Percentiles rank a stretch among this genome's conserved stretches.
Evolutionary conservation across 2,329 filamentous ascomycete species (phyloP).

Genomic region (Coniochaeta prunicola): DNA sequence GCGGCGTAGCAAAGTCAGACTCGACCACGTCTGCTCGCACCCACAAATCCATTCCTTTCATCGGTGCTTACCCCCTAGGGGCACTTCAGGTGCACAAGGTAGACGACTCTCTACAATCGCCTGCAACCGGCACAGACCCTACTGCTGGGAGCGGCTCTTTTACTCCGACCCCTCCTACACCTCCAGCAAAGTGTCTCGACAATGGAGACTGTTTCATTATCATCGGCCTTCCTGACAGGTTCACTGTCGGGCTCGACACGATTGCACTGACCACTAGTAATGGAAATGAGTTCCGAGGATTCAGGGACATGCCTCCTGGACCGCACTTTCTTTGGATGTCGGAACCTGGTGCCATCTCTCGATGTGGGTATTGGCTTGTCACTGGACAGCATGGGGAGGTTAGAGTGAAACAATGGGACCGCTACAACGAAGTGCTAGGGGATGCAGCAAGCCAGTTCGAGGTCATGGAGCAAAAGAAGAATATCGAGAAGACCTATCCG

Average conservation of each 20-base stretch:
- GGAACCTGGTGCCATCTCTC: conserved; percentile 37
- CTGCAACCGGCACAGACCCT: neutral
- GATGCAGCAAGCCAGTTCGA: conserved; percentile 39
- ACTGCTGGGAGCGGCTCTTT: neutral
- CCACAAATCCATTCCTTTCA: conserved; percentile 18
- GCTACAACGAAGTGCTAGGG: conserved; percentile 44
- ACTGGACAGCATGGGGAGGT: conserved; percentile 25
- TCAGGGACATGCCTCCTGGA: conserved; percentile 47
- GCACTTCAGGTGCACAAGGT: conserved; percentile 30
- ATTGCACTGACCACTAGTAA: conserved; percentile 34
- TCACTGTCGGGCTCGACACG: conserved; percentile 47
- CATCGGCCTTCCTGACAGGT: conserved; percentile 40
- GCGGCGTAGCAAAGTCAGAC: conserved; percentile 26
- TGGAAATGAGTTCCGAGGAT: conserved; percentile 36
- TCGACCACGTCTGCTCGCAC: conserved; percentile 20
- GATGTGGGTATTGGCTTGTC: conserved; percentile 52
- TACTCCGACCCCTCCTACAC: neutral
- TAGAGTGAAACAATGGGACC: conserved; percentile 48
- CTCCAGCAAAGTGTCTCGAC: conserved; percentile 13
- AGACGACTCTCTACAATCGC: conserved; percentile 14
- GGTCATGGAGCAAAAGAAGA: conserved; percentile 34
- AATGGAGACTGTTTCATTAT: conserved; percentile 46
- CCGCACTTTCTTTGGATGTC: conserved; percentile 55
- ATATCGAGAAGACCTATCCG: conserved; percentile 28
- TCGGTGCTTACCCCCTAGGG: conserved; percentile 34